Evolutionary conservation across 129 eudicot genomes (phyloP).

Genomic region (Artemisia tridentata): DNA sequence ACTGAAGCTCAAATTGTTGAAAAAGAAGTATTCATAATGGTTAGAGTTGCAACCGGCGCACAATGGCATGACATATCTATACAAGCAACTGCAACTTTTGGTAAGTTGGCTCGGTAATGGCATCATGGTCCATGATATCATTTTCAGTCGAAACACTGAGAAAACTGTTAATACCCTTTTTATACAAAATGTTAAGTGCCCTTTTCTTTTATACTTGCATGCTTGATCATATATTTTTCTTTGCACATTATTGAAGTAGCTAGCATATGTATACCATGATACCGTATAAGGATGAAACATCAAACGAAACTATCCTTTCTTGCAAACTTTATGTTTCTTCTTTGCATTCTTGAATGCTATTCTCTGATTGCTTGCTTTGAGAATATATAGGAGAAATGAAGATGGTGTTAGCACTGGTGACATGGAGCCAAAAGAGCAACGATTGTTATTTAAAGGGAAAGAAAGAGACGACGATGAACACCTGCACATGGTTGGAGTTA

Average conservation of each 20-base stretch:
- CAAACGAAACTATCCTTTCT: too few relatives aligned
- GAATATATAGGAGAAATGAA: constrained; percentile 69
- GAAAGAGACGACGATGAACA: constrained; percentile 71
- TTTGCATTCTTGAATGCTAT: not conserved
- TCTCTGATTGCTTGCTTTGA: not conserved
- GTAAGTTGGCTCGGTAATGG: constrained; percentile 24
- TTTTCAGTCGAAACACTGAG: too few relatives aligned
- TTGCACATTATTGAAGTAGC: not conserved
- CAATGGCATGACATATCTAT: constrained; percentile 62
- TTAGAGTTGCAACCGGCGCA: constrained; percentile 58
- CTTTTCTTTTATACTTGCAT: not conserved
- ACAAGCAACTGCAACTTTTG: constrained; percentile 73
- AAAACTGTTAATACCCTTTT: not conserved
- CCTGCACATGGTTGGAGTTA: constrained; percentile 81
- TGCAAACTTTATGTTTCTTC: not conserved
- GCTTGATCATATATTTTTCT: not conserved
- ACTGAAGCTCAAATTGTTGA: constrained; percentile 23
- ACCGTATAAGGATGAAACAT: too few relatives aligned
- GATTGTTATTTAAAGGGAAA: constrained; percentile 74
- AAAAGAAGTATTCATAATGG: constrained; percentile 41
- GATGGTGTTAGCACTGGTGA: constrained; percentile 54
- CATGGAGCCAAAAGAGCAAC: constrained; percentile 68
- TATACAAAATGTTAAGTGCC: not conserved
- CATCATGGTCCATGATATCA: not conserved
- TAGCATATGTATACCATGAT: not conserved